Evolutionary conservation across 257 asterid species (phyloP), one percentile per base, ranked within the genome.

Genomic region (Catharanthus roseus): DNA sequence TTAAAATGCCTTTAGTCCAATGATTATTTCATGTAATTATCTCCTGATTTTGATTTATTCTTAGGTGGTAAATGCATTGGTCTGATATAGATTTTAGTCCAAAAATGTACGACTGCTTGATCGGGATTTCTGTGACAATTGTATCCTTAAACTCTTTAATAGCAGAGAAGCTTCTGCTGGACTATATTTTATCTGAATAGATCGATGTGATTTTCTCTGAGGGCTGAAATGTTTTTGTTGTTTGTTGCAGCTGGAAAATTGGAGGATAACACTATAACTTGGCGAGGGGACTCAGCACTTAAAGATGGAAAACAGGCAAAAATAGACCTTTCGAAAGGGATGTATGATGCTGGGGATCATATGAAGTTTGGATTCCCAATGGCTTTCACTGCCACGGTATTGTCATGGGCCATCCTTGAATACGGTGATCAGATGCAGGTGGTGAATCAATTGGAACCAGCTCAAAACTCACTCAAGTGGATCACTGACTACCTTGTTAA

Each of bases 331-430:
- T 89, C 96, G 0, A 91, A 84, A 80, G 98, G 98, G 16, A 85
- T 93, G 96, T 93, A 83, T 49, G 97, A 93, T 75, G 97, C 97
- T 0, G 98, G 98, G 5, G 96, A 93, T 70, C 87, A 83, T 75
- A 79, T 93, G 83, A 93, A 93, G 76, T 93, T 93, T 64, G 85
- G 87, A 3, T 90, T 93, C 75, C 98, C 98, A 0, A 77, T 93
- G 96, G 98, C 98, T 12, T 93, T 78, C 87, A 93, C 98, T 0
- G 97, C 96, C 19, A 86, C 97, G 0, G 88, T 93, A 49, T 34
- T 93, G 60, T 93, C 98, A 0, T 93, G 98, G 98, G 77, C 89
- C 7, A 93, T 93, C 42, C 97, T 93, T 2, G 99, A 93, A 77
- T 88, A 89, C 45, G 96, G 99, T 3, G 81, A 77, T 73, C 96